Percentiles rank a stretch among this genome's conserved stretches.
Evolutionary conservation across 306 rosid genomes (phyloP).

Genomic region (Gleditsia sinensis): DNA sequence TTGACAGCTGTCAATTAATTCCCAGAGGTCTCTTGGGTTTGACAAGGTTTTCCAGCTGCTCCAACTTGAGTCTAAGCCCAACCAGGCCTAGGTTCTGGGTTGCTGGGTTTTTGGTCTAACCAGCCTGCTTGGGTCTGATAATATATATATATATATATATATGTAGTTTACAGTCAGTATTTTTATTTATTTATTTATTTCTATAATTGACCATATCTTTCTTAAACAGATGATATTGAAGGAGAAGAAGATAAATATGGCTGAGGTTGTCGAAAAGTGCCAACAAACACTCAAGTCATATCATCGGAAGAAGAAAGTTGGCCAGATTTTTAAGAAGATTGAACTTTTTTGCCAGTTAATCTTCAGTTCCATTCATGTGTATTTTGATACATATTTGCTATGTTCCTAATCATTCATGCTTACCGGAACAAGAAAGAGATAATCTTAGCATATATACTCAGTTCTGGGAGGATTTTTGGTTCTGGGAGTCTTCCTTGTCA

Average conservation of each 20-base stretch:
- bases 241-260: constrained; percentile 52
- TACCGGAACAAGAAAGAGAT: background rate
- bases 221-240: constrained; percentile 59
- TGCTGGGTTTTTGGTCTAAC: background rate
- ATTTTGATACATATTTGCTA: background rate
- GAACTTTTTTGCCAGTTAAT: constrained; percentile 62
- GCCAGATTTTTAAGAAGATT: constrained; percentile 43
- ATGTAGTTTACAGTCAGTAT: background rate
- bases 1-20: background rate
- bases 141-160: background rate
- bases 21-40: background rate
- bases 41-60: background rate
- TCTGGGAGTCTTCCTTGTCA: background rate
- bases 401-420: constrained; percentile 24
- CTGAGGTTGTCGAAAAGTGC: constrained; percentile 63
- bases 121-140: background rate
- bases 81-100: background rate
- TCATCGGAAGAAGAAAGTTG: constrained; percentile 59
- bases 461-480: background rate
- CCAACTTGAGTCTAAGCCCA: background rate
- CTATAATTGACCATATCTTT: constrained; percentile 28
- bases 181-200: background rate
- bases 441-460: background rate
- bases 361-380: constrained; percentile 2
- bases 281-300: constrained; percentile 55